Conservation (phyloP, 1,284 basidiomycete genomes). For the Meripilus lineatus region DNA sequence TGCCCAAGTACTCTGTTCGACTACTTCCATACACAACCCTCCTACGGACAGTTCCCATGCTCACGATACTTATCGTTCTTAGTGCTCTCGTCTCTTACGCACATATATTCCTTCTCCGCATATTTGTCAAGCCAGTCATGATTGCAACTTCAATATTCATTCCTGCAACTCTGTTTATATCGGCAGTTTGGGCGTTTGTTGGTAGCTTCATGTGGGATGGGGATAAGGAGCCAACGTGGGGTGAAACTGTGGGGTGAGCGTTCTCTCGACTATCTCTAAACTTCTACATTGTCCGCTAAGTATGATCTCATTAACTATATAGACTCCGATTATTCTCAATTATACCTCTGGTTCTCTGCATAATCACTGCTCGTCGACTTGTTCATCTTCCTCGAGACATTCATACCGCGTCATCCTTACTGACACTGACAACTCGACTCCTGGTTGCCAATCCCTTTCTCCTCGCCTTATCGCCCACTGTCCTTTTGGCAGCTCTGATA, state of each 20-base stretch:
- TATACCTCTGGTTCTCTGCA: slow-evolving; percentile 65
- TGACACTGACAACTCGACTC: slow-evolving; percentile 77
- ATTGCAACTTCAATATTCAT: slow-evolving; percentile 75
- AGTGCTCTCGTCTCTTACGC: slow-evolving; percentile 70
- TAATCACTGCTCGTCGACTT: slow-evolving; percentile 70
- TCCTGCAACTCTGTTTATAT: slow-evolving; percentile 76
- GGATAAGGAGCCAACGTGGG: slow-evolving; percentile 66
- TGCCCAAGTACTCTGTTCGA: slow-evolving; percentile 35
- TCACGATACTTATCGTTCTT: slow-evolving; percentile 73
- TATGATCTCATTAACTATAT: background rate
- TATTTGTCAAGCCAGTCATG: slow-evolving; percentile 81
- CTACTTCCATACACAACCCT: slow-evolving; percentile 67
- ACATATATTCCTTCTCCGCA: slow-evolving; percentile 72
- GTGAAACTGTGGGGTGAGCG: slow-evolving; percentile 76
- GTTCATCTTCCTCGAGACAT: slow-evolving; percentile 61
- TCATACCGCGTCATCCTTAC: slow-evolving; percentile 69
- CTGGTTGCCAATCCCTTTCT: slow-evolving; percentile 79
- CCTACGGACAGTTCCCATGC: slow-evolving; percentile 79
- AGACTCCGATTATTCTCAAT: slow-evolving; percentile 76
- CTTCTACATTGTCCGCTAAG: background rate
- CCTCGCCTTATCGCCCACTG: slow-evolving; percentile 73
- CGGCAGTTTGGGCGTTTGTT: slow-evolving; percentile 83
- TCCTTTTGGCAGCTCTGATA: slow-evolving; percentile 71
- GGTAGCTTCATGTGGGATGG: slow-evolving; percentile 87
- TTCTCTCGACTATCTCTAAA: background rate